A percentile compares a stretch with the other conserved stretches of the same genome.
phyloP scores from a whole-genome alignment of 1,284 basidiomycete species.

The Trichosporon sp. region DNA sequence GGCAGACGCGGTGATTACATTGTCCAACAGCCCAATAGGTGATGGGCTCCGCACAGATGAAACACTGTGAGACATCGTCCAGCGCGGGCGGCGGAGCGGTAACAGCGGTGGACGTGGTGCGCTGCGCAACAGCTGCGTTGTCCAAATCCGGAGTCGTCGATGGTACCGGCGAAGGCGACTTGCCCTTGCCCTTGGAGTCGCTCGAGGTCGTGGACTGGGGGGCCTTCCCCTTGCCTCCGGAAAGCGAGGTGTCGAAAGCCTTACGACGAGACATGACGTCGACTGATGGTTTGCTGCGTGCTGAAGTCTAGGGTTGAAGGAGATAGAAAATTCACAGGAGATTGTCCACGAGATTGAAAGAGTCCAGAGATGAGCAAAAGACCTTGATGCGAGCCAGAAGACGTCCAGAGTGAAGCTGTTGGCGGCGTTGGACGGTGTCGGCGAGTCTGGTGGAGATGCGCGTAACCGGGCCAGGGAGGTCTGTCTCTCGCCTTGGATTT shows the following conservation, averaged over 20 bases:
- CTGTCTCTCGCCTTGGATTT: not conserved
- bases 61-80: conserved; percentile 62
- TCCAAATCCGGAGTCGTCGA: not conserved
- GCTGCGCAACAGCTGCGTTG: not conserved
- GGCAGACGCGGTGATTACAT: conserved; percentile 68
- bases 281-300: not conserved
- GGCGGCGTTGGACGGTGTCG: not conserved
- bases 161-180: conserved; percentile 9
- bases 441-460: not conserved
- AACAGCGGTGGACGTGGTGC: not conserved
- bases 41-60: conserved; percentile 93
- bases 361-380: not conserved
- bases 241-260: conserved; percentile 31
- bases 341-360: not conserved
- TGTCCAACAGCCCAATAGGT: conserved; percentile 82
- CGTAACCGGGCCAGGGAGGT: too few relatives aligned
- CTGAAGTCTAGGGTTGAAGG: not conserved
- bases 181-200: conserved; percentile 9
- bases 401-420: not conserved
- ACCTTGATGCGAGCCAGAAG: not conserved
- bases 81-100: conserved; percentile 15
- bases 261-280: conserved; percentile 32
- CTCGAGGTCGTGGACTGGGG: conserved; percentile 5
- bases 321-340: not conserved
- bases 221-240: conserved; percentile 10